These are phyloP conservation scores for Nannochloropsis oceanica DNA, from an alignment of 108 stramenopile species.

Conservation along the genomic window DNA sequence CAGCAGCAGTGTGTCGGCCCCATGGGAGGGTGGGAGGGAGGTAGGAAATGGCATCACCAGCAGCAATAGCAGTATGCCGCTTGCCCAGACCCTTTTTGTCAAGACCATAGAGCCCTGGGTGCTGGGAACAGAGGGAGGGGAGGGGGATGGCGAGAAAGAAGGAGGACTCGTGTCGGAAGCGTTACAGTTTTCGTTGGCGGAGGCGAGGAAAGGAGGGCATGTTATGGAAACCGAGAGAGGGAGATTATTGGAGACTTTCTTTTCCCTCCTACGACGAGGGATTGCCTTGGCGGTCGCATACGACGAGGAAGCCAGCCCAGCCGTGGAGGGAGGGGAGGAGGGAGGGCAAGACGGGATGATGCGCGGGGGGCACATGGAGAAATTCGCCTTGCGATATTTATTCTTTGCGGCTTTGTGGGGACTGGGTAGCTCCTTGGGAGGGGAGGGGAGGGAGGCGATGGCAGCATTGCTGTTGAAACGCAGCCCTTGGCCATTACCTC, in stretches of 20 bases:
- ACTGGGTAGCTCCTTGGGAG: slow-evolving; percentile 70
- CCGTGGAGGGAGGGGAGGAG: slow-evolving; percentile 47
- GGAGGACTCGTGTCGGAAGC: background rate
- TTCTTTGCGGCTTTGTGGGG: slow-evolving; percentile 82
- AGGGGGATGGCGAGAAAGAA: background rate
- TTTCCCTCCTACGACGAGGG: slow-evolving; percentile 70
- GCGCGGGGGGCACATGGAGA: slow-evolving; percentile 75
- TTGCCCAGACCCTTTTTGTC: background rate
- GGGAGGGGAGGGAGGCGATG: slow-evolving; percentile 51
- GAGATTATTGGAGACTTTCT: slow-evolving; percentile 65
- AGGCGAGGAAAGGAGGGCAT: slow-evolving; percentile 46
- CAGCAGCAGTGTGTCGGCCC: background rate
- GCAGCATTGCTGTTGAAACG: background rate
- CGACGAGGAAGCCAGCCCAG: slow-evolving; percentile 82
- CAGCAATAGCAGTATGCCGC: background rate
- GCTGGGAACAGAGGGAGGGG: background rate
- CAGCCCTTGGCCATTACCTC: slow-evolving; percentile 3
- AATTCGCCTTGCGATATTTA: slow-evolving; percentile 78
- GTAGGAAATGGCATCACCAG: background rate
- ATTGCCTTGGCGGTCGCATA: slow-evolving; percentile 65
- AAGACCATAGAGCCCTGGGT: slow-evolving; percentile 17
- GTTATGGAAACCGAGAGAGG: slow-evolving; percentile 62
- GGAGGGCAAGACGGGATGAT: slow-evolving; percentile 19
- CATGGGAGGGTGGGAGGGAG: background rate
- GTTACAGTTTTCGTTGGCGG: background rate